Evolutionary conservation across 176 grass and related monocot species (phyloP).

Genomic region (Phoenix roebelenii): DNA sequence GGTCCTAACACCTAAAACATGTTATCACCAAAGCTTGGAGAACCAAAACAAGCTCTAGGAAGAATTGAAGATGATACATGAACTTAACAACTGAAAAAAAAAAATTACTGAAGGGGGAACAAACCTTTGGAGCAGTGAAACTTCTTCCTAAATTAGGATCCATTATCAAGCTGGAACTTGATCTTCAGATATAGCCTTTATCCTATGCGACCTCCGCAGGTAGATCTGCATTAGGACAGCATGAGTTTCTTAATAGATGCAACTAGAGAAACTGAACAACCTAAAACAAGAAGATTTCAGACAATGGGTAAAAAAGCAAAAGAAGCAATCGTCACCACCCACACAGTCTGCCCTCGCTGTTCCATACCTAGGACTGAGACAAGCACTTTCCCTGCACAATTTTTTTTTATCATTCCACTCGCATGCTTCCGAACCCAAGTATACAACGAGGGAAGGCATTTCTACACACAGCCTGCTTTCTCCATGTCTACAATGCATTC

Average conservation of each 20-base stretch:
- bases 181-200: background rate
- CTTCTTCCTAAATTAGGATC: conserved; percentile 56
- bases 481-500: too few relatives aligned
- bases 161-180: conserved; percentile 32
- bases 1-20: too few relatives aligned
- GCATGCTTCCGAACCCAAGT: too few relatives aligned
- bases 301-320: background rate
- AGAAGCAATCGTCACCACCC: background rate
- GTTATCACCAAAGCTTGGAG: too few relatives aligned
- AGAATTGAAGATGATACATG: too few relatives aligned
- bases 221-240: background rate
- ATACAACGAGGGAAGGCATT: too few relatives aligned
- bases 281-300: conserved; percentile 11
- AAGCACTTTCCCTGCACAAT: background rate
- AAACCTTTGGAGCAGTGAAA: conserved; percentile 37
- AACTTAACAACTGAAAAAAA: too few relatives aligned
- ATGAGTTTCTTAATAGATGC: too few relatives aligned
- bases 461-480: too few relatives aligned
- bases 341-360: background rate
- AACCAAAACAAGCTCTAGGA: too few relatives aligned
- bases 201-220: background rate
- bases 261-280: background rate
- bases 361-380: background rate
- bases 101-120: too few relatives aligned
- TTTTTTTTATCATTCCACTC: too few relatives aligned